Evolutionary conservation across 768 basidiomycete species (phyloP).

Genomic region (Lenzites betulinus): DNA sequence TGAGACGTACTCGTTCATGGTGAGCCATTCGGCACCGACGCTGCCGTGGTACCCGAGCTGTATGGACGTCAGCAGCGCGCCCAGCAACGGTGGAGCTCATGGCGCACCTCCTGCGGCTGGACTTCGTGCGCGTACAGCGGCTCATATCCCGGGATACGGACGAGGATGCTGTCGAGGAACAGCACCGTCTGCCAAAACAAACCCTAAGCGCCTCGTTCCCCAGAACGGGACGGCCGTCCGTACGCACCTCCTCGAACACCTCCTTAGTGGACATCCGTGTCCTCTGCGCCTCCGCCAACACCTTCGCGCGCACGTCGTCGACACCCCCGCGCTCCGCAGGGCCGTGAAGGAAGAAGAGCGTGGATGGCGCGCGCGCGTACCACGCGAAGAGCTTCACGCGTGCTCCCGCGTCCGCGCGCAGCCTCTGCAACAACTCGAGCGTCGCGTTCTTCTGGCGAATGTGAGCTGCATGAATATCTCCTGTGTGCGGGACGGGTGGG

Average conservation of each 20-base stretch:
- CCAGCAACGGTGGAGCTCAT: neutral
- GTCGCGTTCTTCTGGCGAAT: slow-evolving; percentile 5
- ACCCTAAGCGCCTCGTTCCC: too few relatives aligned
- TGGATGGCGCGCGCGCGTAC: slow-evolving; percentile 4
- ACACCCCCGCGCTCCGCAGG: slow-evolving; percentile 9
- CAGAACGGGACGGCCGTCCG: neutral
- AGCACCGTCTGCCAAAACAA: neutral
- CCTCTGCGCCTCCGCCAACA: neutral
- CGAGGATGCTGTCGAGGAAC: slow-evolving; percentile 1
- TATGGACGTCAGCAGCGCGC: too few relatives aligned
- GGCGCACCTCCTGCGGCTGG: slow-evolving; percentile 13
- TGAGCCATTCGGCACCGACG: slow-evolving; percentile 12
- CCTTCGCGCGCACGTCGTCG: slow-evolving; percentile 1
- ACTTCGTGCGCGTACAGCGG: slow-evolving; percentile 12
- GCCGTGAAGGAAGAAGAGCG: slow-evolving; percentile 14
- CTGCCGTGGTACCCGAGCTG: slow-evolving; percentile 7
- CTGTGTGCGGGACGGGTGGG: neutral
- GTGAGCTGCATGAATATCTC: neutral
- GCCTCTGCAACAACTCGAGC: neutral
- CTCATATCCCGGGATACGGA: slow-evolving; percentile 12
- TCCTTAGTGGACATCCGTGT: slow-evolving; percentile 1
- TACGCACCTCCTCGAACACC: slow-evolving; percentile 10
- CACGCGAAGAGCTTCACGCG: slow-evolving; percentile 3
- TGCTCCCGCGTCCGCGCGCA: neutral
- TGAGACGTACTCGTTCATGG: slow-evolving; percentile 13